Conservation (phyloP, 257 asterid species). For the Capsicum pubescens region DNA sequence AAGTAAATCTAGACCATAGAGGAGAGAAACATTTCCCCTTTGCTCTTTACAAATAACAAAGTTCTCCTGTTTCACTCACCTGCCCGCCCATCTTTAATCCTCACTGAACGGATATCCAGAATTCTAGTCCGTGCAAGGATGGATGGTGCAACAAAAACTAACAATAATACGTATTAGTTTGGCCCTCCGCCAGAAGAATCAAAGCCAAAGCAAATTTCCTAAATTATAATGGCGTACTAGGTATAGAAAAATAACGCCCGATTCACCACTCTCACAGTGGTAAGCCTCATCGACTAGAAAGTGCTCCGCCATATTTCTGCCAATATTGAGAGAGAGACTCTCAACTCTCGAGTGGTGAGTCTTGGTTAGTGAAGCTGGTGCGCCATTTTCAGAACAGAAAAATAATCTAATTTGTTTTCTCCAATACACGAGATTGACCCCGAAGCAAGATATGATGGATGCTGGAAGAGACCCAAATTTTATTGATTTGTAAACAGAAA, state of each 20-base stretch:
- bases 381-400: background rate
- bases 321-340: no score
- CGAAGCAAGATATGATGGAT: background rate
- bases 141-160: background rate
- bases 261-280: background rate
- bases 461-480: background rate
- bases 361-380: background rate
- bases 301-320: background rate
- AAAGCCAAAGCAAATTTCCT: background rate
- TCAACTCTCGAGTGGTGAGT: background rate
- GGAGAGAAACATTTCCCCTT: background rate
- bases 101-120: slow-evolving; percentile 52
- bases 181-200: background rate
- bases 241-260: background rate
- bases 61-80: background rate
- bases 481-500: background rate
- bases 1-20: background rate
- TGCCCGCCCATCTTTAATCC: no score
- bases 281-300: no score
- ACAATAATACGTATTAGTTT: background rate
- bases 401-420: no score
- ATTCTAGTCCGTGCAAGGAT: background rate
- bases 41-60: background rate
- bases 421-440: no score
- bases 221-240: background rate